Conservation (phyloP, 352 stramenopile genomes). For the Pythium brachiatum region DNA sequence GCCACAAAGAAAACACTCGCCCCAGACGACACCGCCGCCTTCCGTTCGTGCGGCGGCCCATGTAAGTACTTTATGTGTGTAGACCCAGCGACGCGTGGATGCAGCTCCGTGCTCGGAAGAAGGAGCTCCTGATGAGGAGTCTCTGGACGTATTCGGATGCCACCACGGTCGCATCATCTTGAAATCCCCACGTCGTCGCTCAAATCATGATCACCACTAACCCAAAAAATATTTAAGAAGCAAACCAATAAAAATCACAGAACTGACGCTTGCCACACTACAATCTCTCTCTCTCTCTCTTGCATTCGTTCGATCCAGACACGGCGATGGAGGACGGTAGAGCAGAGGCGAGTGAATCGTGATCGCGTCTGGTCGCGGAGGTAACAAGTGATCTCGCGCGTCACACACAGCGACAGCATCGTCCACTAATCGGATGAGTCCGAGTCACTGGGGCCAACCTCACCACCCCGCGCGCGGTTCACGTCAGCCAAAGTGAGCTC, state of each 20-base stretch:
- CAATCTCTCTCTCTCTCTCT: no score
- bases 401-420: no score
- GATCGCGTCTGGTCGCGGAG: no score
- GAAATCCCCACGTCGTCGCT: not conserved
- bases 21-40: not conserved
- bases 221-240: slow-evolving; percentile 31
- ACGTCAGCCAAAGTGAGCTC: no score
- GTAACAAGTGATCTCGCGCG: no score
- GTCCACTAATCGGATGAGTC: no score
- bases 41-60: not conserved
- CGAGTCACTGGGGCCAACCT: no score
- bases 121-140: not conserved
- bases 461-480: no score
- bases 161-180: not conserved
- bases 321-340: no score
- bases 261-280: not conserved
- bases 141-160: not conserved
- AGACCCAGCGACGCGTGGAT: not conserved
- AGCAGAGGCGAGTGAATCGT: no score
- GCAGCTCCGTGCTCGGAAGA: not conserved
- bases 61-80: slow-evolving; percentile 5
- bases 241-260: not conserved
- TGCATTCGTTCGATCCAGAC: no score
- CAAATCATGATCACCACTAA: not conserved
- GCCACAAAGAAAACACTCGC: not conserved